Conservation (phyloP, 148 eudicot genomes). For the Chenopodium berlandieri region DNA sequence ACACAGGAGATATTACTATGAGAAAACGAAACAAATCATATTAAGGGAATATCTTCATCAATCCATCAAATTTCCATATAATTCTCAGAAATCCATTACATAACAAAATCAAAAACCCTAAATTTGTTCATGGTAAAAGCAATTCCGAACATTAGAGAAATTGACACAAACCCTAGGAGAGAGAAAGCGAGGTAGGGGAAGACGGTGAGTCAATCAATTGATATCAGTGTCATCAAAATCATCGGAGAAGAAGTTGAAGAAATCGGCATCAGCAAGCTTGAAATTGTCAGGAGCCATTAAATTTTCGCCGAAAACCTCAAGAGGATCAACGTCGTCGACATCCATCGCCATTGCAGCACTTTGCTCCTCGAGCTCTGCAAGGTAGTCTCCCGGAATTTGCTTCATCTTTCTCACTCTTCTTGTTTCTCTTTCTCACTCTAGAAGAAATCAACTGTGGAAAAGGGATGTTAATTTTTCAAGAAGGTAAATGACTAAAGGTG, state of each 20-base stretch:
- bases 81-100: neutral
- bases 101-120: neutral
- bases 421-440: too few species aligned
- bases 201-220: conserved; percentile 35
- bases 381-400: conserved; percentile 45
- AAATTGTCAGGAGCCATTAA: conserved; percentile 37
- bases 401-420: too few species aligned
- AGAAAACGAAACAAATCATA: too few species aligned
- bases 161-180: conserved; percentile 28
- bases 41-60: too few species aligned
- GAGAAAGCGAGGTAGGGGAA: neutral
- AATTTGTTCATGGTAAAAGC: neutral
- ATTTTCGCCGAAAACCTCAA: conserved; percentile 64
- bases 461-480: too few species aligned
- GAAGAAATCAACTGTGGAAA: too few species aligned
- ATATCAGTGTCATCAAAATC: conserved; percentile 79
- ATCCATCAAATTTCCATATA: neutral
- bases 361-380: conserved; percentile 26
- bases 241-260: conserved; percentile 73
- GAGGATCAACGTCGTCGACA: conserved; percentile 67
- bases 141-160: neutral
- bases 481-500: too few species aligned
- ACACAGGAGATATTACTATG: neutral
- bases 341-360: conserved; percentile 52
- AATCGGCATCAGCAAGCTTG: conserved; percentile 66